Conservation (phyloP, 192 early-diverging fungal species). For the Backusella sp. region DNA sequence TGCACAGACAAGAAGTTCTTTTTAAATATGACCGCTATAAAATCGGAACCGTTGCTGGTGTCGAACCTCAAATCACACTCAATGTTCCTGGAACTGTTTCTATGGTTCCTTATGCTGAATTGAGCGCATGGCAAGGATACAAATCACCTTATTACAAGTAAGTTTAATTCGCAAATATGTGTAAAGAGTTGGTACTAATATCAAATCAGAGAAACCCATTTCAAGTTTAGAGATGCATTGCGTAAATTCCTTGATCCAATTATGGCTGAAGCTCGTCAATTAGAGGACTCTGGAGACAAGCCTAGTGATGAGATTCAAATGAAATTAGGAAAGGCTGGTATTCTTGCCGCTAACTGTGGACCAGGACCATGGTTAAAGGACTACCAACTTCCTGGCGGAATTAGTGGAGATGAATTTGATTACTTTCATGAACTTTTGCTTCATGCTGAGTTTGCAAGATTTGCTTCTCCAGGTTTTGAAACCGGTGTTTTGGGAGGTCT, state of each 20-base stretch:
- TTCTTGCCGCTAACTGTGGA: slow-evolving; percentile 66
- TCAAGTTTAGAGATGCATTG: slow-evolving; percentile 55
- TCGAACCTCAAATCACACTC: slow-evolving; percentile 24
- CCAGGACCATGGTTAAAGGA: slow-evolving; percentile 38
- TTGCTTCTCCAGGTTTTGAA: slow-evolving; percentile 67
- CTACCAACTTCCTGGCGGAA: slow-evolving; percentile 44
- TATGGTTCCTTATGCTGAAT: slow-evolving; percentile 72
- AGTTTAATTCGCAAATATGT: background rate
- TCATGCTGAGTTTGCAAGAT: slow-evolving; percentile 74
- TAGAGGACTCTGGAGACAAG: slow-evolving; percentile 74
- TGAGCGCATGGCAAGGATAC: slow-evolving; percentile 54
- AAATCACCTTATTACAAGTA: slow-evolving; percentile 40
- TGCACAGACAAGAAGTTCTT: slow-evolving; percentile 54
- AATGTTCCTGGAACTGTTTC: slow-evolving; percentile 63
- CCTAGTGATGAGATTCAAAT: slow-evolving; percentile 64
- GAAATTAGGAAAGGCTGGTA: slow-evolving; percentile 67
- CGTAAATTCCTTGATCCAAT: slow-evolving; percentile 73
- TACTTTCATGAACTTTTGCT: slow-evolving; percentile 66
- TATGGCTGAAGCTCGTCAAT: slow-evolving; percentile 64
- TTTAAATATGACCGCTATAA: slow-evolving; percentile 64
- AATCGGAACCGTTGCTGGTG: slow-evolving; percentile 62
- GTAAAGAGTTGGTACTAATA: background rate
- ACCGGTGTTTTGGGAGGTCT: slow-evolving; percentile 72
- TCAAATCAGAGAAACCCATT: slow-evolving; percentile 63
- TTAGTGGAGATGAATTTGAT: slow-evolving; percentile 62